Percentiles rank a stretch among this genome's conserved stretches.
Evolutionary conservation across 2,329 filamentous ascomycete species (phyloP).

Genomic region (Pseudofabraea citricarpa): DNA sequence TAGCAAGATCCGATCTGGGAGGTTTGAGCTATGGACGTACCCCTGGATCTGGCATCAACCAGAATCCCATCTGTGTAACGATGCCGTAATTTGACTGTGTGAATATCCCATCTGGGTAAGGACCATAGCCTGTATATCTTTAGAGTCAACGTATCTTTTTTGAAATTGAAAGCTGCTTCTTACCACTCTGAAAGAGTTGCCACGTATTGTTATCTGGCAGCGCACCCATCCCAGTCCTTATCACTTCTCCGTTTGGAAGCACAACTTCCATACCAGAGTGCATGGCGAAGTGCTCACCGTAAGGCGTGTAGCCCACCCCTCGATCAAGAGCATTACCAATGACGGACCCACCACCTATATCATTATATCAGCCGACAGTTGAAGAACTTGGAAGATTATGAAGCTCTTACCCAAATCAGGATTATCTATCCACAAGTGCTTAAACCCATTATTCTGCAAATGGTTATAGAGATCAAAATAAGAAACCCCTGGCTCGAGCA

Average conservation of each 20-base stretch:
- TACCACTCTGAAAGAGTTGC: conserved; percentile 32
- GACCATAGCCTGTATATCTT: conserved; percentile 36
- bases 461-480: conserved; percentile 47
- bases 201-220: conserved; percentile 33
- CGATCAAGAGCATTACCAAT: conserved; percentile 42
- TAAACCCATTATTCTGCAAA: conserved; percentile 34
- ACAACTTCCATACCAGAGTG: conserved; percentile 41
- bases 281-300: conserved; percentile 37
- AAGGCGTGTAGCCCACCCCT: conserved; percentile 42
- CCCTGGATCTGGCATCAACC: conserved; percentile 44
- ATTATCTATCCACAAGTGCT: conserved; percentile 38
- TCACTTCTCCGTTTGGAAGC: conserved; percentile 38
- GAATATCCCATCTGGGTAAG: conserved; percentile 40
- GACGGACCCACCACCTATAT: conserved; percentile 37
- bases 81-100: conserved; percentile 48
- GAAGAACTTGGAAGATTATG: not conserved
- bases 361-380: conserved; percentile 3
- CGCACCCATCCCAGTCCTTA: conserved; percentile 44
- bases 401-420: conserved; percentile 23
- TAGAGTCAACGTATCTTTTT: conserved; percentile 31
- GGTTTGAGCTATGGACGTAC: no score
- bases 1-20: no score
- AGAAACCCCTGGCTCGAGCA: conserved; percentile 52
- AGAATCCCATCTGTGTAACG: conserved; percentile 49
- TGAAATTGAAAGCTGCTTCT: not conserved